Evolutionary conservation across 208 protist genomes (phyloP).

Genomic region (Trypanosoma platydactyli): DNA sequence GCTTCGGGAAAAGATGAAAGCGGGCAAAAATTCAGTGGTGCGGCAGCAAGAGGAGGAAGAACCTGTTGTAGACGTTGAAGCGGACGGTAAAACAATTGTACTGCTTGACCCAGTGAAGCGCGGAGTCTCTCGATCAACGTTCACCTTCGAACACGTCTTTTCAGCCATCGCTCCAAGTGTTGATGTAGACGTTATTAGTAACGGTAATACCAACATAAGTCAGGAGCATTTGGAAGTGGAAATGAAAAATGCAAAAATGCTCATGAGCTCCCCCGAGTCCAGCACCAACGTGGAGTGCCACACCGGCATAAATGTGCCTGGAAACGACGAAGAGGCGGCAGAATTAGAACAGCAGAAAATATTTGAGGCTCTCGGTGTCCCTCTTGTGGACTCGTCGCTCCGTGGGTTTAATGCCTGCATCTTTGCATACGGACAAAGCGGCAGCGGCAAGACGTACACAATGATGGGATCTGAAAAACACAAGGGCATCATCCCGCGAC

Average conservation of each 20-base stretch:
- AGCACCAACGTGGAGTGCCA: too few relatives aligned
- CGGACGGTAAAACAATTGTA: conserved; percentile 45
- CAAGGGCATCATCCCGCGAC: conserved; percentile 73
- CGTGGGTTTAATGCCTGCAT: conserved; percentile 82
- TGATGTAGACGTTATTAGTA: conserved; percentile 27
- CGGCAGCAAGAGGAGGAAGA: conserved; percentile 9
- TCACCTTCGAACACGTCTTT: conserved; percentile 67
- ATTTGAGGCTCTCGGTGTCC: conserved; percentile 46
- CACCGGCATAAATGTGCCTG: conserved; percentile 14
- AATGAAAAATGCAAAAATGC: not conserved
- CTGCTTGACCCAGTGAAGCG: conserved; percentile 38
- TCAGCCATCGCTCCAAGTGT: conserved; percentile 58
- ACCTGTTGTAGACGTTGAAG: conserved; percentile 56
- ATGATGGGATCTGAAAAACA: conserved; percentile 81
- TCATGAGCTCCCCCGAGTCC: conserved; percentile 12
- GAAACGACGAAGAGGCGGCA: conserved; percentile 50
- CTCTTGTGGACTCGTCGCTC: conserved; percentile 46
- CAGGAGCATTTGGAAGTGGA: not conserved
- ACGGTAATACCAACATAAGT: not conserved
- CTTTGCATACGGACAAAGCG: conserved; percentile 91
- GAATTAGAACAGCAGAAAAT: conserved; percentile 52
- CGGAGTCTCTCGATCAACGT: conserved; percentile 24
- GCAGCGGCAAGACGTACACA: conserved; percentile 93
- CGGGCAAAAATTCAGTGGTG: conserved; percentile 3
- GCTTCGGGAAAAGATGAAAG: conserved; percentile 36